Evolutionary conservation across 192 early-diverging fungal species (phyloP).

Genomic region (Lobosporangium transversale): DNA sequence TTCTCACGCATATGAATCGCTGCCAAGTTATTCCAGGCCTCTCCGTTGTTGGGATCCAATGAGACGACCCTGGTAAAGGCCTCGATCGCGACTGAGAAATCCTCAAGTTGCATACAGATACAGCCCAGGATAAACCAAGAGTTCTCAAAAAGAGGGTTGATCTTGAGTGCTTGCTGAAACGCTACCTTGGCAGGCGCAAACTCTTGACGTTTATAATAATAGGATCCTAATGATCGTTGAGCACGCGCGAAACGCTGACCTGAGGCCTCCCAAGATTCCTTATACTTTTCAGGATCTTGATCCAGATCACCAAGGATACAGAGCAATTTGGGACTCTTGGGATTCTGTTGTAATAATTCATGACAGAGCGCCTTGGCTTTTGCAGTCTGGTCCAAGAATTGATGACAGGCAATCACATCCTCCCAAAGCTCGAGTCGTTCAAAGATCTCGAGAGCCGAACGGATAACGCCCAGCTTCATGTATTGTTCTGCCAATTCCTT

Average conservation of each 20-base stretch:
- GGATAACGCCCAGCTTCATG: constrained; percentile 85
- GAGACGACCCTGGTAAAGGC: constrained; percentile 82
- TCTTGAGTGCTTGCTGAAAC: constrained; percentile 83
- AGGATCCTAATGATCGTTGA: constrained; percentile 91
- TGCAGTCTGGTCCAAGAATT: constrained; percentile 84
- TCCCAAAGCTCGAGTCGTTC: constrained; percentile 97
- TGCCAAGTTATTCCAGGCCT: constrained; percentile 98
- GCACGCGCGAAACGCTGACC: constrained; percentile 86
- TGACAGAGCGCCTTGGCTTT: constrained; percentile 87
- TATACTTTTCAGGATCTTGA: constrained; percentile 81
- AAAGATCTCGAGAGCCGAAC: constrained; percentile 94
- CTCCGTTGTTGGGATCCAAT: constrained; percentile 84
- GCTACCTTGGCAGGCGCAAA: constrained; percentile 73
- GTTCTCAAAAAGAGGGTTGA: constrained; percentile 95
- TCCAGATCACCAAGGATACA: constrained; percentile 91
- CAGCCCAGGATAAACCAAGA: constrained; percentile 98
- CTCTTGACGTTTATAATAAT: constrained; percentile 76
- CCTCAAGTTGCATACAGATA: constrained; percentile 81
- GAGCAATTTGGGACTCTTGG: constrained; percentile 84
- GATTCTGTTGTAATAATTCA: constrained; percentile 66
- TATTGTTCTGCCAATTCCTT: constrained; percentile 88
- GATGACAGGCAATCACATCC: constrained; percentile 87
- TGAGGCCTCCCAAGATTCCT: constrained; percentile 91
- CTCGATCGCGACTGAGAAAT: constrained; percentile 77
- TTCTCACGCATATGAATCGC: constrained; percentile 79